A percentile compares a stretch with the other conserved stretches of the same genome.
Conservation (phyloP, 129 eudicot genomes). For the Glebionis coronaria region DNA sequence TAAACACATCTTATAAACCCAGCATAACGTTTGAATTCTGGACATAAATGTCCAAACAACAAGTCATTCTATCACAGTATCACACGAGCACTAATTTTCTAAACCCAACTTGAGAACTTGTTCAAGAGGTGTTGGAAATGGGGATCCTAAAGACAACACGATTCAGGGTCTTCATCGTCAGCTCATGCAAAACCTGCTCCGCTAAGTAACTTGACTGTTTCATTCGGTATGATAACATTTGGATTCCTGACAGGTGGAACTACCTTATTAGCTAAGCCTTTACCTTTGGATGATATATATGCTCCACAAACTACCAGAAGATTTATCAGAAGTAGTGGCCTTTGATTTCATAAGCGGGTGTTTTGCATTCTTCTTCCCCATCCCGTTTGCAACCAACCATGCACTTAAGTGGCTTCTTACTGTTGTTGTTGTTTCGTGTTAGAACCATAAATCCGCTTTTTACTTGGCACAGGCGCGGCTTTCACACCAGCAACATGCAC, state of each 20-base stretch:
- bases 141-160: no score
- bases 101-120: neutral
- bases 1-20: constrained; percentile 1
- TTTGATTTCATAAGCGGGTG: constrained; percentile 73
- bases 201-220: no score
- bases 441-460: constrained; percentile 80
- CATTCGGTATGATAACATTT: constrained; percentile 55
- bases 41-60: neutral
- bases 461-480: constrained; percentile 46
- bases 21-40: neutral
- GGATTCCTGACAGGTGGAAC: constrained; percentile 68
- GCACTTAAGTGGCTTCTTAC: no score
- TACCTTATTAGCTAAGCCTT: constrained; percentile 36
- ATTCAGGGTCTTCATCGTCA: no score
- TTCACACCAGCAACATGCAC: constrained; percentile 92
- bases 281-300: constrained; percentile 72
- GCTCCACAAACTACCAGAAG: constrained; percentile 76
- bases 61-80: neutral
- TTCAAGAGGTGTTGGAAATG: neutral
- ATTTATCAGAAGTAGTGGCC: constrained; percentile 40
- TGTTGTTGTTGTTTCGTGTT: constrained; percentile 54
- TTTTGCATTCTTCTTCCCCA: constrained; percentile 87
- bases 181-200: no score
- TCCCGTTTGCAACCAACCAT: constrained; percentile 92
- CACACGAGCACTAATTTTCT: neutral